phyloP scores from a whole-genome alignment of 2,329 filamentous ascomycete genomes.

The Fusarium pseudonygamai region DNA sequence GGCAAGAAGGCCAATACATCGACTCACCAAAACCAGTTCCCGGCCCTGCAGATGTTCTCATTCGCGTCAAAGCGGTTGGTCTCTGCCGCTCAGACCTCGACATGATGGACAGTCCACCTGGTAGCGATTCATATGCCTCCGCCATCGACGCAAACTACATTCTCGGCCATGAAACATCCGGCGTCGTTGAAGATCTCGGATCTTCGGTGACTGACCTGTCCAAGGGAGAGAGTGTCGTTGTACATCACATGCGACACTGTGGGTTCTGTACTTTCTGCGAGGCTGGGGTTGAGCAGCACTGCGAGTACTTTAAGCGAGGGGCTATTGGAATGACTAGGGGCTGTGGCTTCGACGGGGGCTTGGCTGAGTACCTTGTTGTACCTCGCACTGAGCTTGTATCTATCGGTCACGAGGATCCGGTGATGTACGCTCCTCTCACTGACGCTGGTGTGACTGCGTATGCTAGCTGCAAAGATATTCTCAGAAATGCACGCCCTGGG shows the following conservation, averaged over 20 bases:
- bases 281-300: neutral
- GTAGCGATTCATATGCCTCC: neutral
- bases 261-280: neutral
- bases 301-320: neutral
- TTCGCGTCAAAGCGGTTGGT: neutral
- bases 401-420: neutral
- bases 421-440: neutral
- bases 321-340: neutral
- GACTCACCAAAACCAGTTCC: neutral
- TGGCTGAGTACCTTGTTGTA: neutral
- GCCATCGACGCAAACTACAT: neutral
- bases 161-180: neutral
- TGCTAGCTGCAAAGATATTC: neutral
- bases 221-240: neutral
- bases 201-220: neutral
- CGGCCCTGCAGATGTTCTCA: neutral
- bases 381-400: neutral
- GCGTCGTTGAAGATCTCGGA: neutral
- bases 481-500: neutral
- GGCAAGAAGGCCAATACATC: neutral
- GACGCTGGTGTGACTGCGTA: neutral
- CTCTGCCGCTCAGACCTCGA: neutral
- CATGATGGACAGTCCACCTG: neutral
- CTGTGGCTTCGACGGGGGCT: neutral
- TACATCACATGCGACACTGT: neutral